Conservation (phyloP, 495 filamentous ascomycete genomes). For the Aspergillus baeticus region DNA sequence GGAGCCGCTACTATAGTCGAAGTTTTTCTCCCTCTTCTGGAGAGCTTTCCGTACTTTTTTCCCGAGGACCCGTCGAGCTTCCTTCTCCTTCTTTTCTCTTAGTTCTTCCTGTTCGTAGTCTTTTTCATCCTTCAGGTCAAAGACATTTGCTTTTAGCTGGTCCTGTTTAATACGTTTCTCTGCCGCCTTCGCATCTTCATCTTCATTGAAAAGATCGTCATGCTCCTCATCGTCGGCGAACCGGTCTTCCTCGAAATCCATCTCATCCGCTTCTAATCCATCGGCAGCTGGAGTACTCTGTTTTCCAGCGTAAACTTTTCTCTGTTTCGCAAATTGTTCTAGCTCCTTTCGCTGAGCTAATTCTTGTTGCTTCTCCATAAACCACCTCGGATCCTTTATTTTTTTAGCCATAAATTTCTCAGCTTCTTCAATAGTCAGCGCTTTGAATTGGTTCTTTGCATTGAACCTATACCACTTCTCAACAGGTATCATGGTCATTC, state of each 20-base stretch:
- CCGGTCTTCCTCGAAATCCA: constrained; percentile 64
- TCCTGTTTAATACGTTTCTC: constrained; percentile 84
- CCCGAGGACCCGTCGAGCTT: constrained; percentile 64
- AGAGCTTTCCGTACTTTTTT: constrained; percentile 77
- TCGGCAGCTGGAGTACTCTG: constrained; percentile 31
- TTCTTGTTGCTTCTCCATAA: constrained; percentile 63
- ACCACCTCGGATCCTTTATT: constrained; percentile 70
- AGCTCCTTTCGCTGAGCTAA: constrained; percentile 47
- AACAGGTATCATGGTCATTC: constrained; percentile 83
- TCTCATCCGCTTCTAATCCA: constrained; percentile 59
- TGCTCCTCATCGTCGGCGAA: constrained; percentile 89
- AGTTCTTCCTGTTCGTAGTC: constrained; percentile 81
- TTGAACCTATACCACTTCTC: constrained; percentile 96
- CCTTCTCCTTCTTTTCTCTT: constrained; percentile 65
- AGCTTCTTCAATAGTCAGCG: constrained; percentile 77
- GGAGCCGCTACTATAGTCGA: constrained; percentile 74
- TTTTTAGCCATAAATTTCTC: constrained; percentile 78
- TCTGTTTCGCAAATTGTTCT: constrained; percentile 47
- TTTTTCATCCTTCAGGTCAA: constrained; percentile 78
- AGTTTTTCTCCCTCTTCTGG: constrained; percentile 79
- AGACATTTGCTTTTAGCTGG: constrained; percentile 81
- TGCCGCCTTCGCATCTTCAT: constrained; percentile 85
- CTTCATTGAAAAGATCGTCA: constrained; percentile 76
- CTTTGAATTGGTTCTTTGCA: constrained; percentile 78
- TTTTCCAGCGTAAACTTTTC: constrained; percentile 46